Base-by-base conservation (phyloP, 345 rosid genomes). In the Sisymbrium irio region DNA sequence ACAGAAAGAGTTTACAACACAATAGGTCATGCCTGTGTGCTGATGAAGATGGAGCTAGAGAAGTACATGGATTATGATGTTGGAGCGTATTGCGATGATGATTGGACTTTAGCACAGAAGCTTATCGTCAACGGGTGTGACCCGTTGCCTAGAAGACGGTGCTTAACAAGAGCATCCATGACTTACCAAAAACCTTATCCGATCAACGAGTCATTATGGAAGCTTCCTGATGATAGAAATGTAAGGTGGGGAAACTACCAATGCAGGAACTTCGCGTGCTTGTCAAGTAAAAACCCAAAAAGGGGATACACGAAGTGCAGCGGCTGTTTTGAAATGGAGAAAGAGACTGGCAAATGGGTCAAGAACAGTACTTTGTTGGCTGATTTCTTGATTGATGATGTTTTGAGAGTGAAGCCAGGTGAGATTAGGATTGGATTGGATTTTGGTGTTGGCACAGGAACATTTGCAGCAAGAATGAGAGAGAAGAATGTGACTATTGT, bases 381-480 rank as follows among this genome's bases (percentile, higher is more conserved):
- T 2, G 91, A 88, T 83, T 88, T 93, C 77, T 54, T 63, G 78
- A 85, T 93, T 15, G 73, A 33, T 9, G 91, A 91, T 76, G 85
- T 91, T 50, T 11, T 93, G 41, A 79, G 81, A 49, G 79, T 82
- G 55, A 89, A 91, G 81, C 88, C 88, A 0, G 84, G 90, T 15
- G 88, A 91, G 61, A 78, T 84, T 0, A 78, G 96, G 67, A 84
- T 89, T 12, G 97, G 97, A 5, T 72, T 91, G 35, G 98, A 93
- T 46, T 80, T 77, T 9, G 87, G 94, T 0, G 73, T 91, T 18
- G 92, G 97, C 9, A 85, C 97, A 0, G 97, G 97, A 9, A 89
- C 94, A 30, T 91, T 94, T 42, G 98, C 98, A 2, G 93, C 91
- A 0, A 83, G 98, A 74, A 94, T 89, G 98, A 85, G 84, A 69